Evolutionary conservation across 768 basidiomycete genomes (phyloP).

Genomic region (Amanita exitialis): DNA sequence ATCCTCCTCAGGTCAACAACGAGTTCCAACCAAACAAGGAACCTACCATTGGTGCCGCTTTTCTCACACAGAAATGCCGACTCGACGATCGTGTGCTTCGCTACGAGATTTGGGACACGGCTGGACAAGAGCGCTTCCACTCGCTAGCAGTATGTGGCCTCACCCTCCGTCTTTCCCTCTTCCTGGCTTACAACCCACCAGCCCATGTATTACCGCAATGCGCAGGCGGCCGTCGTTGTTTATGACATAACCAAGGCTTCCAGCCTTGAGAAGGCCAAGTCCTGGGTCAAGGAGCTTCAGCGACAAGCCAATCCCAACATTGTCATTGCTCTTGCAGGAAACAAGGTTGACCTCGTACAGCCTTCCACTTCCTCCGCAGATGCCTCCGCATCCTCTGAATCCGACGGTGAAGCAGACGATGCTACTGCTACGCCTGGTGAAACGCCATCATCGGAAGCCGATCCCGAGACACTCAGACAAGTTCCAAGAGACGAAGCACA

Average conservation of each 20-base stretch:
- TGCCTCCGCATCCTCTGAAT: conserved; percentile 45
- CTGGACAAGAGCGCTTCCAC: conserved; percentile 94
- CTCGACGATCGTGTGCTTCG: conserved; percentile 89
- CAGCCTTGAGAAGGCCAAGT: conserved; percentile 97
- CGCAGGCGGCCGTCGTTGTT: conserved; percentile 95
- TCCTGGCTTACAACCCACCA: conserved; percentile 18
- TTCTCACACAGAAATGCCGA: conserved; percentile 91
- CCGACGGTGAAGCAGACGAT: conserved; percentile 87
- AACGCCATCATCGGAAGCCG: conserved; percentile 35
- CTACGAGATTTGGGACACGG: conserved; percentile 97
- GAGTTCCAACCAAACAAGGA: conserved; percentile 99
- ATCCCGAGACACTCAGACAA: conserved; percentile 72
- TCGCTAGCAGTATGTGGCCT: conserved; percentile 71
- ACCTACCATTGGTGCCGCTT: conserved; percentile 95
- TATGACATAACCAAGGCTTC: conserved; percentile 96
- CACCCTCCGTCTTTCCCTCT: conserved; percentile 6
- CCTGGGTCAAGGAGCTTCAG: conserved; percentile 99
- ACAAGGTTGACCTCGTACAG: conserved; percentile 91
- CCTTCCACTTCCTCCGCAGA: conserved; percentile 43
- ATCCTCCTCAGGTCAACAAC: conserved; percentile 64
- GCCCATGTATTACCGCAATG: conserved; percentile 99
- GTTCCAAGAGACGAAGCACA: conserved; percentile 93
- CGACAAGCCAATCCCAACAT: conserved; percentile 99
- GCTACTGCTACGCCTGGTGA: conserved; percentile 85
- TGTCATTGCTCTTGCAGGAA: conserved; percentile 95